Evolutionary conservation across 106 monocot species (phyloP).

Genomic region (Alisma plantagoaquatica): DNA sequence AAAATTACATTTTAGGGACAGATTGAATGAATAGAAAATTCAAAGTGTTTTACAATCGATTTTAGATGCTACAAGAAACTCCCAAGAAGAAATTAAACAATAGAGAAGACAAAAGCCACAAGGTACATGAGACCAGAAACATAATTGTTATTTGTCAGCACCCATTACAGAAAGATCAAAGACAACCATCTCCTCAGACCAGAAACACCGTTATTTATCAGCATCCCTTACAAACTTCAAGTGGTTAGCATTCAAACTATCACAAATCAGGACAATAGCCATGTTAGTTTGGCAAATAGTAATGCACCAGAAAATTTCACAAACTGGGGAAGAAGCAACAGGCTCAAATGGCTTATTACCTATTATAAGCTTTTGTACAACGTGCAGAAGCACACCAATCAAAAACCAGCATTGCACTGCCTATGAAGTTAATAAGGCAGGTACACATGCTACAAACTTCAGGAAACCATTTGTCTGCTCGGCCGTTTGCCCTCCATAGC

Average conservation of each 20-base stretch:
- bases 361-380: conserved; percentile 12
- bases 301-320: no score
- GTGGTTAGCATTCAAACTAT: conserved; percentile 33
- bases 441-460: conserved; percentile 1
- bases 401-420: not conserved
- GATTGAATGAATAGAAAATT: no score
- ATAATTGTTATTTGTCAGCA: no score
- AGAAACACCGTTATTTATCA: no score
- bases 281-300: conserved; percentile 28
- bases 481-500: conserved; percentile 68
- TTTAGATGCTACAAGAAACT: no score
- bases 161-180: no score
- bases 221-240: conserved; percentile 27
- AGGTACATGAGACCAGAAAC: no score
- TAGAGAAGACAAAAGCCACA: no score
- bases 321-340: not conserved
- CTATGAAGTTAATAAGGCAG: not conserved
- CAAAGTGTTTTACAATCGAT: no score
- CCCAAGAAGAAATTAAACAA: no score
- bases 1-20: no score
- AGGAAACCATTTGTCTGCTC: not conserved
- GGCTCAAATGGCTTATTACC: conserved; percentile 19
- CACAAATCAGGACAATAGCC: conserved; percentile 18
- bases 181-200: no score
- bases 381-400: not conserved